Conservation (phyloP, 352 stramenopile genomes). For the Phytophthora brassicae region DNA sequence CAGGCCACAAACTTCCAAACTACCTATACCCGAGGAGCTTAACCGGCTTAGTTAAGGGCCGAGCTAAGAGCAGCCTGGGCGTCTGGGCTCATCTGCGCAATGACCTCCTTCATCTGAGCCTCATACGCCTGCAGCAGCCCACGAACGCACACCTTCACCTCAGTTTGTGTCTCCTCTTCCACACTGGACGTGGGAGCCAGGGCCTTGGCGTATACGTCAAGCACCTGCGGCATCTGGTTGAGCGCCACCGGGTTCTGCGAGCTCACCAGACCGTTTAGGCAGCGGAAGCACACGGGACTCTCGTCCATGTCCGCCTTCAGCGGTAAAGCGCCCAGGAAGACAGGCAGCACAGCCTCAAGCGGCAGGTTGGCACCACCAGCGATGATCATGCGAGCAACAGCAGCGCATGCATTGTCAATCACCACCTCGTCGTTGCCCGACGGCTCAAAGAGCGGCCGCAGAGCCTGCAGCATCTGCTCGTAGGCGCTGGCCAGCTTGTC, state of each 20-base stretch:
- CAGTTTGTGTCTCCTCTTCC: slow-evolving; percentile 72
- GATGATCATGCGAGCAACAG: slow-evolving; percentile 94
- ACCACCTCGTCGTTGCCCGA: slow-evolving; percentile 87
- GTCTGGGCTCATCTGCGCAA: slow-evolving; percentile 72
- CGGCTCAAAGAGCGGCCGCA: slow-evolving; percentile 91
- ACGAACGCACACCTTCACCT: slow-evolving; percentile 71
- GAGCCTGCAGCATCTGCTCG: slow-evolving; percentile 88
- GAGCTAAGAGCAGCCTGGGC: slow-evolving; percentile 66
- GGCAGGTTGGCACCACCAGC: slow-evolving; percentile 75
- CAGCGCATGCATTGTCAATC: slow-evolving; percentile 92
- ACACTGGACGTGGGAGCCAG: slow-evolving; percentile 62
- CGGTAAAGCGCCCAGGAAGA: slow-evolving; percentile 92
- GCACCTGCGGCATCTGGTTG: slow-evolving; percentile 68
- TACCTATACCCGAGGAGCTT: slow-evolving; percentile 20
- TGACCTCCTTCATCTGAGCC: slow-evolving; percentile 79
- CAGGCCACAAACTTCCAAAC: slow-evolving; percentile 6
- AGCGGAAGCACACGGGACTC: slow-evolving; percentile 95
- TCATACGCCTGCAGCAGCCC: slow-evolving; percentile 67
- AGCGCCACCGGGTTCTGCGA: slow-evolving; percentile 85
- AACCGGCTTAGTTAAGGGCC: slow-evolving; percentile 45
- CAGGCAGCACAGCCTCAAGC: slow-evolving; percentile 92
- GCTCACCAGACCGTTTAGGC: slow-evolving; percentile 92
- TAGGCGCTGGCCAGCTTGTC: slow-evolving; percentile 84
- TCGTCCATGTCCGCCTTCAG: slow-evolving; percentile 97
- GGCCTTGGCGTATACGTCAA: slow-evolving; percentile 82